Evolutionary conservation across 306 rosid genomes (phyloP).

Genomic region (Casuarina glauca): DNA sequence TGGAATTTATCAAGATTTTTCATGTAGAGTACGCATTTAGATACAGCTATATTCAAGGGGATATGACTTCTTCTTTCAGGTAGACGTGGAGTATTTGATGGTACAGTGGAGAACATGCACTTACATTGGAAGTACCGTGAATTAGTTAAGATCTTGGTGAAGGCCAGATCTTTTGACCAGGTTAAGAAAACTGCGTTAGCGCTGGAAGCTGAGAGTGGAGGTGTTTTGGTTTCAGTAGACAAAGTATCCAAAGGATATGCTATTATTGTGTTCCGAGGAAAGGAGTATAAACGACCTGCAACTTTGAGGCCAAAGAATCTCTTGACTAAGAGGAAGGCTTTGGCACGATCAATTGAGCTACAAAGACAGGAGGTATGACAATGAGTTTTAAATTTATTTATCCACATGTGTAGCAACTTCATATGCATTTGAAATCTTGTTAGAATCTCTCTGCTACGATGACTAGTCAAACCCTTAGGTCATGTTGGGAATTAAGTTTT

Average conservation of each 20-base stretch:
- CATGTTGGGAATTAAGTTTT: too few relatives aligned
- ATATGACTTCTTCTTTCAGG: conserved; percentile 56
- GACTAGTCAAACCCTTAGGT: background rate
- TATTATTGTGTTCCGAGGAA: conserved; percentile 77
- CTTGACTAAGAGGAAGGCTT: conserved; percentile 93
- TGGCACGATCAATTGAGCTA: conserved; percentile 93
- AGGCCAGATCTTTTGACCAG: conserved; percentile 77
- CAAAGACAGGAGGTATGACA: conserved; percentile 82
- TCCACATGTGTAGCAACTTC: conserved; percentile 2
- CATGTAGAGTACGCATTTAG: background rate
- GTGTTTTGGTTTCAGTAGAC: conserved; percentile 89
- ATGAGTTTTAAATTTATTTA: conserved; percentile 1
- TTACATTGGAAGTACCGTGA: conserved; percentile 98
- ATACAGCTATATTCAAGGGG: conserved; percentile 21
- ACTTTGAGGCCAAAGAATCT: conserved; percentile 90
- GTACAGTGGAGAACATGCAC: conserved; percentile 98
- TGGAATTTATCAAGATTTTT: conserved; percentile 2
- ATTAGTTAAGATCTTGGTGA: conserved; percentile 77
- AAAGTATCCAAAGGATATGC: conserved; percentile 83
- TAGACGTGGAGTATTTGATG: conserved; percentile 96
- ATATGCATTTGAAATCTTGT: background rate
- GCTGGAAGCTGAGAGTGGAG: conserved; percentile 98
- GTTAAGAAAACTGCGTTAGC: conserved; percentile 82
- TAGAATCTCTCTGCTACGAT: background rate
- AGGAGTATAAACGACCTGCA: conserved; percentile 79